Evolutionary conservation across 139 green algal species (phyloP), one percentile per base, ranked within the genome.

Genomic region (Volvox reticuliferus): DNA sequence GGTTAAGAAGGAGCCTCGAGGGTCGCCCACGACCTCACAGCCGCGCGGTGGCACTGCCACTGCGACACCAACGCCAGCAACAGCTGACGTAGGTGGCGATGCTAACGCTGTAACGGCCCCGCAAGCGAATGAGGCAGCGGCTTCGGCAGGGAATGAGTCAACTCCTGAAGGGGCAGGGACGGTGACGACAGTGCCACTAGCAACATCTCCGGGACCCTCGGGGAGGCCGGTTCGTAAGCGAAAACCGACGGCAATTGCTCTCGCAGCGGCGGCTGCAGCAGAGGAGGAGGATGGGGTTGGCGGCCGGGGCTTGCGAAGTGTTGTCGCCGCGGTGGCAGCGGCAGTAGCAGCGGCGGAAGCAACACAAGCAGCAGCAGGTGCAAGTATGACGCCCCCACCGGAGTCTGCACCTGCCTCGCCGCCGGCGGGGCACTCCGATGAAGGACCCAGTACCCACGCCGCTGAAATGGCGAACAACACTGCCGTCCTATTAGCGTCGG

Each of bases 191-290:
- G 78, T 33, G 32, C 21, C 32, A 35, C 28, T 32, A 44, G 36
- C 36, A 37, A 21, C 61, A 16, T 75, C 80, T 19, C 79, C 79
- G 14, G 55, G 55, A 19, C 55, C 55, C n/a, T 36, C 82, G 16
- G 85, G 73, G 1, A 63, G 86, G 32, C 86, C 86, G 1, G 73
- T 84, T 0, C 86, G 86, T n/a, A 76, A 76, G 30, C 86, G 86
- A 13, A 90, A 90, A 30, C 86, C 86, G 0, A 75, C 86, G 1
- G 73, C 71, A 18, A 76, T 90, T 24, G 86, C 86, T 9, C 17
- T 90, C n/a, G 86, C 86, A 17, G 86, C 86, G 2, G 86, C 86
- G 30, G 73, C 73, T 21, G 71, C 86, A 55, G 71, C 73, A 0
- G 71, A 76, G 9, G 73, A 90, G 36, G 86, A 90, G 20, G 86